phyloP scores from a whole-genome alignment of 2,329 filamentous ascomycete species.

The Canariomyces notabilis region DNA sequence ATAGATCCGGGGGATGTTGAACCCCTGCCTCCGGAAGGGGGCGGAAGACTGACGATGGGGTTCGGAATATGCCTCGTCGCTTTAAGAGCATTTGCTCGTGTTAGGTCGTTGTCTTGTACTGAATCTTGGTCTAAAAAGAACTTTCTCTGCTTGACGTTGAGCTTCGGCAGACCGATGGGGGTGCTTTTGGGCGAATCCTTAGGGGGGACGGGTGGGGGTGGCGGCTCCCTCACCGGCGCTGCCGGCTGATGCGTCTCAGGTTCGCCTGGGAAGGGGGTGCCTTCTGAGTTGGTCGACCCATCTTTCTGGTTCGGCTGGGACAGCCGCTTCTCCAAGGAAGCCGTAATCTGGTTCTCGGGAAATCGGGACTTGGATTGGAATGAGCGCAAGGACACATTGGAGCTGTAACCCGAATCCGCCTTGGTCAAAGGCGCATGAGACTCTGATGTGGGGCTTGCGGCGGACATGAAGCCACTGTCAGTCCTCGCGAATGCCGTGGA shows the following conservation, averaged over 20 bases:
- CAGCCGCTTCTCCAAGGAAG: constrained; percentile 13
- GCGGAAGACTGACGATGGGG: constrained; percentile 17
- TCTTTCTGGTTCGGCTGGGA: constrained; percentile 2
- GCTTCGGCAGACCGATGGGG: constrained; percentile 9
- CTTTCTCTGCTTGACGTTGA: constrained; percentile 10
- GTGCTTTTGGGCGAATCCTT: constrained; percentile 28
- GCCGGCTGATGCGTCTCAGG: constrained; percentile 1
- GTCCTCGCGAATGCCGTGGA: constrained; percentile 31
- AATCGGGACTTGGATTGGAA: constrained; percentile 35
- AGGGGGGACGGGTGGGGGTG: constrained; percentile 33
- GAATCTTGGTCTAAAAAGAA: background rate
- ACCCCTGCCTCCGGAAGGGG: constrained; percentile 14
- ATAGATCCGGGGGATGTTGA: constrained; percentile 23
- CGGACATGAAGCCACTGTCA: constrained; percentile 47
- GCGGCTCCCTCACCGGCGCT: constrained; percentile 20
- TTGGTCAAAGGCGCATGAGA: constrained; percentile 46
- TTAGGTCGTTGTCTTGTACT: constrained; percentile 3
- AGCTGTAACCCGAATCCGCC: constrained; percentile 58
- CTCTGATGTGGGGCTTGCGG: constrained; percentile 38
- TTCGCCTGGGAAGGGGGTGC: constrained; percentile 3
- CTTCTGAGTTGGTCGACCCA: background rate
- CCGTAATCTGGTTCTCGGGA: constrained; percentile 24
- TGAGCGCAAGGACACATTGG: constrained; percentile 53
- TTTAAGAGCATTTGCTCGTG: constrained; percentile 5
- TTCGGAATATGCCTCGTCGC: constrained; percentile 21